Percentiles rank a stretch among this genome's conserved stretches.
Conservation (phyloP, 2,329 filamentous ascomycete species). For the Cladosporium velox region DNA sequence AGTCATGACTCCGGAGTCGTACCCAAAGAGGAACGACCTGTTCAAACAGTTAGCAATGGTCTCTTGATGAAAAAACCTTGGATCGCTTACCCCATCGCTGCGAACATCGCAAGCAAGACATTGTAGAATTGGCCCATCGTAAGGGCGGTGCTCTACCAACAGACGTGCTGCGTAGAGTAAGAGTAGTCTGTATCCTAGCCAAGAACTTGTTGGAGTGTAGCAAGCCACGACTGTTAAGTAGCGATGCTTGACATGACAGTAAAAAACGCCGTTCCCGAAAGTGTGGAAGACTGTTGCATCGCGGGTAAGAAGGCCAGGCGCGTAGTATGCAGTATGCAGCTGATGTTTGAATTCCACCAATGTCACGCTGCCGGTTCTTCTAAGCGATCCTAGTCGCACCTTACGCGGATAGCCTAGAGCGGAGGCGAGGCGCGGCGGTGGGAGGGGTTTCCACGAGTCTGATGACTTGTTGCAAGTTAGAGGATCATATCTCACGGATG, state of each 20-base stretch:
- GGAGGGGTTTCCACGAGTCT: conserved; percentile 18
- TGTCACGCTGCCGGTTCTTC: conserved; percentile 12
- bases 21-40: conserved; percentile 50
- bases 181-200: not conserved
- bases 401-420: conserved; percentile 7
- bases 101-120: conserved; percentile 33
- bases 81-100: conserved; percentile 31
- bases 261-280: not conserved
- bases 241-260: not conserved
- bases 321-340: conserved; percentile 1
- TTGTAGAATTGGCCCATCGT: conserved; percentile 29
- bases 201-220: not conserved
- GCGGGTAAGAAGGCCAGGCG: not conserved
- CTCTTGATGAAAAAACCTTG: not conserved
- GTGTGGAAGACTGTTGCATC: conserved; percentile 8
- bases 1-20: conserved; percentile 48
- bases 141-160: not conserved
- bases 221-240: conserved; percentile 3
- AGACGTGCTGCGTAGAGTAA: not conserved
- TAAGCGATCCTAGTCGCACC: conserved; percentile 17
- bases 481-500: not conserved
- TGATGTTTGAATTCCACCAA: conserved; percentile 17
- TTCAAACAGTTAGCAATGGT: conserved; percentile 16
- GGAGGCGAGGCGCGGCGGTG: conserved; percentile 11
- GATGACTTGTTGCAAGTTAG: not conserved